phyloP scores from a whole-genome alignment of 306 rosid species.

The Trifolium subterraneum region DNA sequence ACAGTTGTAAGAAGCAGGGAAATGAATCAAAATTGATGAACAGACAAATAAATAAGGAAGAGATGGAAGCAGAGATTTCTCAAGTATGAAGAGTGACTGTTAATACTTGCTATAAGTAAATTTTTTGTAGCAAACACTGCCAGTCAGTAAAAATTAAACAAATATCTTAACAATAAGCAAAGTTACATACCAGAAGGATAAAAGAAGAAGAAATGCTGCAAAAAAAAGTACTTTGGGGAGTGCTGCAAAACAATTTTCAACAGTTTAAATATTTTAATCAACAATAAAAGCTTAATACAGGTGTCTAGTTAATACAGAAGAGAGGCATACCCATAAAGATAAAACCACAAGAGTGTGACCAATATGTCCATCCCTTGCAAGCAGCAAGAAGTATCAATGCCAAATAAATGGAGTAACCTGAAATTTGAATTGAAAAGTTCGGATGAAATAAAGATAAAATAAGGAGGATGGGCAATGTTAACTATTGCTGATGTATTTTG shows the following conservation, averaged over 20 bases:
- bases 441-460: slow-evolving; percentile 39
- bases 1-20: background rate
- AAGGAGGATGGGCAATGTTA: slow-evolving; percentile 3
- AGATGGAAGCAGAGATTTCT: slow-evolving; percentile 14
- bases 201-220: slow-evolving; percentile 96
- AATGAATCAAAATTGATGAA: slow-evolving; percentile 4
- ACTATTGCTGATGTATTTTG: slow-evolving; percentile 16
- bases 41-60: slow-evolving; percentile 30
- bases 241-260: slow-evolving; percentile 76
- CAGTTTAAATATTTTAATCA: slow-evolving; percentile 45
- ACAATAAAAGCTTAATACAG: slow-evolving; percentile 9
- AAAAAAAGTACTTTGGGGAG: slow-evolving; percentile 83
- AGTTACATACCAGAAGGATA: slow-evolving; percentile 91
- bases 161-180: slow-evolving; percentile 36
- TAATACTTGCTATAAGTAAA: slow-evolving; percentile 24
- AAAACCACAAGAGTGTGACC: slow-evolving; percentile 91
- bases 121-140: slow-evolving; percentile 22
- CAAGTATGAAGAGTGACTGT: slow-evolving; percentile 8
- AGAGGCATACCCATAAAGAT: slow-evolving; percentile 78
- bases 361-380: slow-evolving; percentile 82
- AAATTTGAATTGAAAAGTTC: slow-evolving; percentile 42
- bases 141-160: slow-evolving; percentile 9
- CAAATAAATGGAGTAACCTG: slow-evolving; percentile 82
- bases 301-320: slow-evolving; percentile 33
- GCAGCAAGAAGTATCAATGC: slow-evolving; percentile 67